Evolutionary conservation across 2,329 filamentous ascomycete genomes (phyloP), one percentile per base, ranked within the genome.

Genomic region (Coniochaeta sp.): DNA sequence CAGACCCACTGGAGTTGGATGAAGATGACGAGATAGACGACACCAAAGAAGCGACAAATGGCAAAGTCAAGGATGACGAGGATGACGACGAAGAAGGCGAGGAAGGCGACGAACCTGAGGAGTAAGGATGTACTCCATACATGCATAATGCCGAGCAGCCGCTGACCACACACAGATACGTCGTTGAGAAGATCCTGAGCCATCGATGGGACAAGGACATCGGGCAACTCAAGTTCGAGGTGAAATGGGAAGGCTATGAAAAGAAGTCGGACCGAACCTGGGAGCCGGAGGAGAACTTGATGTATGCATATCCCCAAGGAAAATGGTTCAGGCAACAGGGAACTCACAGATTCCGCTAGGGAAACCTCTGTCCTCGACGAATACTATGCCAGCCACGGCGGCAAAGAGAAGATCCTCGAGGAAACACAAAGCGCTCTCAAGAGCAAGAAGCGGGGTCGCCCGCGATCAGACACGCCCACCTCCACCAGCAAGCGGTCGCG

Each of bases 221-320:
- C 75, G 82, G 82, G 22, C 70, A 71, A 4, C 67, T 86, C 0
- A 79, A 80, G 55, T 92, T 89, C 68, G 80, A 88, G 58, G 89
- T 95, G 38, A 92, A 93, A 68, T 95, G 90, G 90, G 84, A 90
- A 64, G 90, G 90, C 3, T 95, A 88, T 63, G 84, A 89, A 0
- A 82, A 86, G 62, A 85, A 86, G 62, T 72, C 77, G 0, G 90
- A 95, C 65, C 74, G 84, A 67, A 95, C 90, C 0, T 93, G 89
- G 90, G 90, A 95, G 70, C 87, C 89, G 0, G 87, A 90, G 66
- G 84, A 85, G 12, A 93, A 92, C 65, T 75, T 91, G 62, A 73
- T 65, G 83, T 86, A 73, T 61, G 80, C 50, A 14, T 28, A 28
- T 4, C 26, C 26, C 10, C 9, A 24, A 30, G 14, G 10, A 2